Evolutionary conservation across 78 protist genomes (phyloP).

Genomic region (Dictyostelium brefeldianum): DNA sequence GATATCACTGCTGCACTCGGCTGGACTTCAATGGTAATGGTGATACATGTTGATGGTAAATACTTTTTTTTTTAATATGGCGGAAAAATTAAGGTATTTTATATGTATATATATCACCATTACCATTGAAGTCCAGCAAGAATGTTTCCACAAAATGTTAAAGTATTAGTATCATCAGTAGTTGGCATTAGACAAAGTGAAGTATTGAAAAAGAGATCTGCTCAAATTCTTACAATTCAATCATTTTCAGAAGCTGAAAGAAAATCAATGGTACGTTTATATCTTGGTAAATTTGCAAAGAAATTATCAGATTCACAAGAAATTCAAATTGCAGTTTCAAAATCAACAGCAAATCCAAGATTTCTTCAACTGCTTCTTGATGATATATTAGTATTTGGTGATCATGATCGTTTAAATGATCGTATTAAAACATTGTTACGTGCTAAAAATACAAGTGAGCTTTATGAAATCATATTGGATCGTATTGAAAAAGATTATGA

Average conservation of each 20-base stretch:
- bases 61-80: no score
- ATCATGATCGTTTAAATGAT: conserved; percentile 41
- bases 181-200: conserved; percentile 27
- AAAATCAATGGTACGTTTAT: conserved; percentile 80
- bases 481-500: conserved; percentile 86
- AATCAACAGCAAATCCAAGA: conserved; percentile 71
- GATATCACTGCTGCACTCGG: no score
- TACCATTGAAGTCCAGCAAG: no score
- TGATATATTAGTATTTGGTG: conserved; percentile 83
- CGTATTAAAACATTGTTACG: conserved; percentile 29
- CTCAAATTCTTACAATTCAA: not conserved
- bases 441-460: conserved; percentile 76
- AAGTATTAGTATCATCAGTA: conserved; percentile 28
- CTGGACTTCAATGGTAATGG: no score
- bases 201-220: conserved; percentile 47
- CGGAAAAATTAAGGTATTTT: no score
- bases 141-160: conserved; percentile 38
- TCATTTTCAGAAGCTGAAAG: conserved; percentile 61
- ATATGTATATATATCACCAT: no score
- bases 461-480: conserved; percentile 78
- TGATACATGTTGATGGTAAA: no score
- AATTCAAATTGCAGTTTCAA: conserved; percentile 51
- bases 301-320: conserved; percentile 81
- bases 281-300: conserved; percentile 67
- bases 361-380: conserved; percentile 78